Percentiles rank a stretch among this genome's conserved stretches.
These are phyloP conservation scores for Cladosporium phlei DNA, from an alignment of 2,329 filamentous ascomycete species.

Conservation along the genomic window DNA sequence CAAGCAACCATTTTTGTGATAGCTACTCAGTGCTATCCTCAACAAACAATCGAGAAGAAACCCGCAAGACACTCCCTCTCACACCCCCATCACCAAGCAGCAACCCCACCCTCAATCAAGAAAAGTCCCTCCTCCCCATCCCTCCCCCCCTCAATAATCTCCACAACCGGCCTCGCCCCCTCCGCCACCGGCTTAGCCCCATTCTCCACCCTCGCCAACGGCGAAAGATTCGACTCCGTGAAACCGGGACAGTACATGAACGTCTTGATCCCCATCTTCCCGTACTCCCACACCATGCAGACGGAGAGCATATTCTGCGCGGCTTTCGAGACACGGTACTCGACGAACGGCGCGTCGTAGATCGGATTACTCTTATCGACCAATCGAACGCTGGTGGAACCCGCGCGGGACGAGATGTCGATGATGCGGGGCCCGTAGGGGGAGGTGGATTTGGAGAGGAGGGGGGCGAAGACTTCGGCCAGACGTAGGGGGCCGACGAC, in stretches of 20 bases:
- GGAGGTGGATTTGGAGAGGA: slow-evolving; percentile 22
- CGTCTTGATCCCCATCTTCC: slow-evolving; percentile 31
- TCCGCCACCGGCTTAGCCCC: slow-evolving; percentile 34
- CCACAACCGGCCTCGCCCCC: slow-evolving; percentile 32
- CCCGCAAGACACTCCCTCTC: too few relatives aligned
- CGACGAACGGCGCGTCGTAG: slow-evolving; percentile 25
- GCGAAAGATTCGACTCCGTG: slow-evolving; percentile 31
- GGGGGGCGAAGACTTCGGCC: slow-evolving; percentile 24
- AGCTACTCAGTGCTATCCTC: too few relatives aligned
- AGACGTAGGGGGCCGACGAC: slow-evolving; percentile 22
- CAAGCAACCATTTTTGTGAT: too few relatives aligned
- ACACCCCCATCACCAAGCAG: not conserved
- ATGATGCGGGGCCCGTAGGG: slow-evolving; percentile 28
- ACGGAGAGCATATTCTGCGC: slow-evolving; percentile 38
- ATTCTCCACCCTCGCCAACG: slow-evolving; percentile 22
- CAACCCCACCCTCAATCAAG: slow-evolving; percentile 16
- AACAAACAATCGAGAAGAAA: too few relatives aligned
- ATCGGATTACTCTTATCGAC: slow-evolving; percentile 24
- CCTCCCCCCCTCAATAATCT: slow-evolving; percentile 34
- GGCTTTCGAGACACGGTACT: slow-evolving; percentile 36
- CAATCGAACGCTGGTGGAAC: slow-evolving; percentile 31
- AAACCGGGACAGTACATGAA: slow-evolving; percentile 39
- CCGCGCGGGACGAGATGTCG: slow-evolving; percentile 34
- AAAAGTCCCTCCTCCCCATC: slow-evolving; percentile 32
- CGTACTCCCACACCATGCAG: slow-evolving; percentile 27